These are phyloP conservation scores for Lathyrus sativus DNA, from an alignment of 306 rosid genomes.

Conservation along the genomic window DNA sequence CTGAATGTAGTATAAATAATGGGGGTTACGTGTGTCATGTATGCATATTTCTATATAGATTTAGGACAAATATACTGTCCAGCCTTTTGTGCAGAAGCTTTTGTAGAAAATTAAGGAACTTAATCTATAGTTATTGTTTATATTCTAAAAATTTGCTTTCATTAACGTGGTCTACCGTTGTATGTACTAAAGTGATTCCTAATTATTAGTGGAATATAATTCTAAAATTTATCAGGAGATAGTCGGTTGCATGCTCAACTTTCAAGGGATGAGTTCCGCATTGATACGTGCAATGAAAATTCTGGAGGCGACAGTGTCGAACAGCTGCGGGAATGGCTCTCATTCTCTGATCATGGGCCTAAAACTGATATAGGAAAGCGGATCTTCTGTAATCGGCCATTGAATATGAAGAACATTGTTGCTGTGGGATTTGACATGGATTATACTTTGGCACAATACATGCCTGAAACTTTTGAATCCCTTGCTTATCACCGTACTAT, in stretches of 20 bases:
- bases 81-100: background rate
- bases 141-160: constrained; percentile 1
- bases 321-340: constrained; percentile 63
- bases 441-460: constrained; percentile 96
- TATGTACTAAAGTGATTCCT: constrained; percentile 17
- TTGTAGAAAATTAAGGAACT: constrained; percentile 4
- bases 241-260: constrained; percentile 46
- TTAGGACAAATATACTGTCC: constrained; percentile 7
- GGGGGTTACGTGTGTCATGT: background rate
- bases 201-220: background rate
- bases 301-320: constrained; percentile 33
- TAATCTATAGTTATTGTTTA: background rate
- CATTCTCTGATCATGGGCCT: constrained; percentile 55
- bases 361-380: constrained; percentile 69
- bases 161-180: background rate
- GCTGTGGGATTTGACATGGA: constrained; percentile 99
- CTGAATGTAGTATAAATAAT: constrained; percentile 13
- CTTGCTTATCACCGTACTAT: constrained; percentile 91
- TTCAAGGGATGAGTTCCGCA: constrained; percentile 54
- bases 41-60: background rate
- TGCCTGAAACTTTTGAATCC: constrained; percentile 92
- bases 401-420: constrained; percentile 89
- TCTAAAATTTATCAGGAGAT: constrained; percentile 49
- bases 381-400: constrained; percentile 87
- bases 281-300: constrained; percentile 38